Evolutionary conservation across 345 rosid genomes (phyloP).

Genomic region (Moricandia moricandioides): DNA sequence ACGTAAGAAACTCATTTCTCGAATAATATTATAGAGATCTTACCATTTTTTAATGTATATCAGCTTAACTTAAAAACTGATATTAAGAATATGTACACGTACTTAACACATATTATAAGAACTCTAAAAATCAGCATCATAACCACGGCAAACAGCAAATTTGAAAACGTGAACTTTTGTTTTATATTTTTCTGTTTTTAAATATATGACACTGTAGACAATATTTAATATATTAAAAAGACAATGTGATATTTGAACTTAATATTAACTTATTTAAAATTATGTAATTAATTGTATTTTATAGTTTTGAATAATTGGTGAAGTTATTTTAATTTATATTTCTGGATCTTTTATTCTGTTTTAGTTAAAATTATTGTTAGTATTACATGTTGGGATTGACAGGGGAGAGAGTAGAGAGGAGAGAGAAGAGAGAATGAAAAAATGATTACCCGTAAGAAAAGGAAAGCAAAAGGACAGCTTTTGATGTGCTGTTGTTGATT

Average conservation of each 20-base stretch:
- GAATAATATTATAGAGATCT: too few species aligned
- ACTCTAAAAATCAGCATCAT: neutral
- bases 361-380: neutral
- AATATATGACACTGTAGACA: neutral
- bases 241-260: too few species aligned
- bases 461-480: constrained; percentile 28
- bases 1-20: too few species aligned
- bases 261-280: too few species aligned
- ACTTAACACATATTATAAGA: too few species aligned
- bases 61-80: too few species aligned
- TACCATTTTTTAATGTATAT: too few species aligned
- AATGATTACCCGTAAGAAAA: constrained; percentile 80
- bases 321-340: neutral
- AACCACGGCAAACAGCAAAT: neutral
- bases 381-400: constrained; percentile 10
- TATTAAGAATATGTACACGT: too few species aligned
- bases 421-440: constrained; percentile 8
- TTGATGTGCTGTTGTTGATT: constrained; percentile 36
- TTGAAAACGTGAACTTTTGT: neutral
- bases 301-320: neutral
- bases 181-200: neutral
- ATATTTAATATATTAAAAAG: neutral
- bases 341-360: neutral
- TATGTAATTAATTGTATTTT: neutral
- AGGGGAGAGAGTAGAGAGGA: constrained; percentile 37